Conservation (phyloP, 1,139 yeast species). For the Eremothecium sinecaudum region DNA sequence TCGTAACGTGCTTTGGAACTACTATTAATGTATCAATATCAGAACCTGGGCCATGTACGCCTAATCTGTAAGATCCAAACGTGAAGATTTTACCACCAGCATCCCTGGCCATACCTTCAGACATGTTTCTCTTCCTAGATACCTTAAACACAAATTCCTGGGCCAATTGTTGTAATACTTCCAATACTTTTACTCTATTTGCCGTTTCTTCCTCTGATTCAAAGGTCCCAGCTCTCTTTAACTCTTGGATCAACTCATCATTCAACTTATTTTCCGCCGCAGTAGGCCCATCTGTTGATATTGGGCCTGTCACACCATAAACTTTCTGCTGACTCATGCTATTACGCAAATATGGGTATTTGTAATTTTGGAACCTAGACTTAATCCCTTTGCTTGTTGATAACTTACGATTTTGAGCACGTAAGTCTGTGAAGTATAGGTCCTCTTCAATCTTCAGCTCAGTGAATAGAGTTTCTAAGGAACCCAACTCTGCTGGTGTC, state of each 20-base stretch:
- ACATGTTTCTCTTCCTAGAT: constrained; percentile 75
- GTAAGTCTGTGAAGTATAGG: background rate
- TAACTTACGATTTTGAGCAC: background rate
- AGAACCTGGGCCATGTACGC: constrained; percentile 96
- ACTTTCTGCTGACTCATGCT: constrained; percentile 29
- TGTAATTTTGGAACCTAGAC: constrained; percentile 5
- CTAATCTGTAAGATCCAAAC: constrained; percentile 86
- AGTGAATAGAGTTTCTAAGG: background rate
- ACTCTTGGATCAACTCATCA: constrained; percentile 65
- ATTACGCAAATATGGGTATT: constrained; percentile 1
- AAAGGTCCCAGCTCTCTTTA: constrained; percentile 79
- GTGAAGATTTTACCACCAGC: constrained; percentile 97
- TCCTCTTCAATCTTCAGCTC: constrained; percentile 1
- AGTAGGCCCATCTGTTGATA: constrained; percentile 75
- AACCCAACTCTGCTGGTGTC: constrained; percentile 2
- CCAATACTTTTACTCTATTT: constrained; percentile 67
- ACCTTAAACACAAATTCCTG: constrained; percentile 78
- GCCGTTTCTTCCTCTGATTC: constrained; percentile 76
- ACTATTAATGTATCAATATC: constrained; percentile 95
- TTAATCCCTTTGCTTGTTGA: background rate
- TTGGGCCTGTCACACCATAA: constrained; percentile 87
- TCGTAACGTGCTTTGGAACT: constrained; percentile 89
- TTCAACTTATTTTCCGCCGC: constrained; percentile 68
- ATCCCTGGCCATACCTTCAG: constrained; percentile 94
- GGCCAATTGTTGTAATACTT: constrained; percentile 57